Conservation (phyloP, 306 rosid species). For the Quercus parvula region DNA sequence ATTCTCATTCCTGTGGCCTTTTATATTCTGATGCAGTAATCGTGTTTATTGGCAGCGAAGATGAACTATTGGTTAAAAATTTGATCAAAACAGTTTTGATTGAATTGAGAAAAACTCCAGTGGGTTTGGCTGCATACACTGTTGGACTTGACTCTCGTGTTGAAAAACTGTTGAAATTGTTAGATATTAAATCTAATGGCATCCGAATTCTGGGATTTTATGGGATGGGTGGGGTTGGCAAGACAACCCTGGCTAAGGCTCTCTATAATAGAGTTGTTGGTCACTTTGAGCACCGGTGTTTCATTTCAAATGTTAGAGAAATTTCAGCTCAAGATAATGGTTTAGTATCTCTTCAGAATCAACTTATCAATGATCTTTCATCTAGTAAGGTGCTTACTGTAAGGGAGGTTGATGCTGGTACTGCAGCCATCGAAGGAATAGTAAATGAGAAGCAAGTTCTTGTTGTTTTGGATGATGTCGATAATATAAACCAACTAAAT, state of each 20-base stretch:
- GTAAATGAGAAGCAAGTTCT: slow-evolving; percentile 36
- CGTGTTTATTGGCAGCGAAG: slow-evolving; percentile 12
- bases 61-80: slow-evolving; percentile 9
- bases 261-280: slow-evolving; percentile 43
- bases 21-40: too few relatives aligned
- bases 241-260: slow-evolving; percentile 66
- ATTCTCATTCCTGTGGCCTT: too few relatives aligned
- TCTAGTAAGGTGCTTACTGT: background rate
- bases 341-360: slow-evolving; percentile 38
- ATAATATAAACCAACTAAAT: slow-evolving; percentile 34
- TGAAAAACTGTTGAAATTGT: too few relatives aligned
- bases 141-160: slow-evolving; percentile 50
- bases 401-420: slow-evolving; percentile 15
- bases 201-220: slow-evolving; percentile 40
- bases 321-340: slow-evolving; percentile 30
- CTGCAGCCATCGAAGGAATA: slow-evolving; percentile 6
- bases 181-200: too few relatives aligned
- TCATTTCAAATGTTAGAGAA: slow-evolving; percentile 51
- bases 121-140: slow-evolving; percentile 33
- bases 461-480: slow-evolving; percentile 62
- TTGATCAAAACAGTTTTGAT: slow-evolving; percentile 35
- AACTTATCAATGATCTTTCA: slow-evolving; percentile 26
- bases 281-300: slow-evolving; percentile 38
- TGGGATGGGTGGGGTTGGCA: slow-evolving; percentile 72
- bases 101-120: slow-evolving; percentile 44